Base-by-base conservation (phyloP, 441 rosid species). In the Pelargonium citronellum region DNA sequence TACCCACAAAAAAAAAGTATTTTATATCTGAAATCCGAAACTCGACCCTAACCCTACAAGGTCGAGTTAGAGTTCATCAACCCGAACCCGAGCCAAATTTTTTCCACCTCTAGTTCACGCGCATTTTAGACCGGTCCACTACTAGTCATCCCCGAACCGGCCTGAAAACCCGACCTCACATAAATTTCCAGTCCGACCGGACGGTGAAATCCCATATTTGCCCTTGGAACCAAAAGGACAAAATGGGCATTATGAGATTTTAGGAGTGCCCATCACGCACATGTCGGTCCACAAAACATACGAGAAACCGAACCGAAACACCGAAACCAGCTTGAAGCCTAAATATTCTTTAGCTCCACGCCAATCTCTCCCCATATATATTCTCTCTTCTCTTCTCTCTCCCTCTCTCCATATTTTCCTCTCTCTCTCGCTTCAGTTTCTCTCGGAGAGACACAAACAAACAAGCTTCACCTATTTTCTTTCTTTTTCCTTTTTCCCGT, bases 401-500 rank as follows among this genome's bases (percentile, higher is more conserved):
- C 53, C 15, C 53, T 41, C 63, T 58, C 63, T 20, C 63, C 63
- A 58, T 20, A 58, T 58, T 58, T 58, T 20, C 63, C 63, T 58
- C 63, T 58, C 30, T 20, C 24, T 60, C 64, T 22, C 64, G 15
- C 65, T 61, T 24, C 39, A 61, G 39, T 61, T 61, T 61, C 15
- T 61, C 64, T 58, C 64, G 64, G 64, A 61, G 65, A 61, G 15
- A 24, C 65, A 61, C 65, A 24, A 19, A 37, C 49, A 44, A 61
- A 12, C 65, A 10, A 58, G 63, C 63, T 20, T 58, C 24, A 9
- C 47, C 47, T 7, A 10, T 66, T 17, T 39, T 43, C 63, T 16
- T 61, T 61, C 7, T 0, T 61, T 61, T 22, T 19, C 37, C 22
- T 66, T 66, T 41, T 43, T 58, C 3, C 63, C 24, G 13, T 65